Base-by-base conservation (phyloP, 2,329 filamentous ascomycete genomes). In the Neocucurbitaria cava region DNA sequence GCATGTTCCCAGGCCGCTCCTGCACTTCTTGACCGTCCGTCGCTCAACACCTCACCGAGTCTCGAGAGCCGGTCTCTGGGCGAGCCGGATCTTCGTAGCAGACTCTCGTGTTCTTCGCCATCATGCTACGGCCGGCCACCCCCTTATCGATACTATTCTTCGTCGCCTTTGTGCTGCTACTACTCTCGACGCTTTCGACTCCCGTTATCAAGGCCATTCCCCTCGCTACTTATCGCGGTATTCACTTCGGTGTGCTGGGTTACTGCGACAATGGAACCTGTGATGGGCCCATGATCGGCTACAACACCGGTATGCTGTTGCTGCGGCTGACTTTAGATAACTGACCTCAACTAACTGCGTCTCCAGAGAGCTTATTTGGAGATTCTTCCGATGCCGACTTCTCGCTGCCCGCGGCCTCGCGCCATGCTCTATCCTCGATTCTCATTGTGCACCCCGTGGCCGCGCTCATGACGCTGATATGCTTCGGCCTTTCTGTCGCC, bases 401-500 rank as follows among this genome's bases (percentile, higher is more conserved):
- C 75, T 83, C 83, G 46, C 79, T 89, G 5, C 84, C 85, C 23
- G 90, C 93, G 57, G 84, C 76, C 46, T 82, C 86, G 30, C 84
- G 87, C 42, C 82, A 85, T 68, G 86, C 85, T 41, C 84, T 99
- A n/a, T 96, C 94, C 0, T 85, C 89, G 39, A 92, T 98, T 60
- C 85, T 99, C 51, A 89, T 99, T 64, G 87, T 98, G 23, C 95
- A 99, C 73, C 95, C 95, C 1, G 85, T 99, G 54, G 95, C 95
- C 42, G 91, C 92, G 11, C 80, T 96, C 31, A 82, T 97, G 63
- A 93, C 91, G 11, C 83, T 99, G 48, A 82, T 96, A 71, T 94
- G 94, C 82, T 87, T 96, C 63, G 83, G 88, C 50, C 83, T 99
- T 69, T 89, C 93, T 17, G 82, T 87, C 30, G 85, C 89, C 36